Evolutionary conservation across 177 flowering plant genomes (phyloP), one percentile per base, ranked within the genome.

Genomic region (Vitis hybrid): DNA sequence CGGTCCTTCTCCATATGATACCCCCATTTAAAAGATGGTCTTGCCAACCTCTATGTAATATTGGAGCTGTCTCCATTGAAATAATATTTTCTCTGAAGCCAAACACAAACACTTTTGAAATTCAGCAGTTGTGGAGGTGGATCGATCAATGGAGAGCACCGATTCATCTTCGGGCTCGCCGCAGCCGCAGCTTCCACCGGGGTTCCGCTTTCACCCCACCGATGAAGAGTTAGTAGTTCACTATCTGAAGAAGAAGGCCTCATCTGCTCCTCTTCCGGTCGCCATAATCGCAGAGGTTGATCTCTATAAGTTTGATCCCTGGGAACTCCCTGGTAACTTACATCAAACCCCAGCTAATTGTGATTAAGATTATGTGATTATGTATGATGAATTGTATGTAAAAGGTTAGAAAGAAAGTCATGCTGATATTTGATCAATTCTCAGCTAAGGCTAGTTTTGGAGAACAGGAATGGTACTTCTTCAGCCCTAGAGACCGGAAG

Each of bases 391-490:
- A 28, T 28, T 28, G 31, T 28, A 28, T 28, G 31, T 28, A 28
- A 28, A 28, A 28, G 31, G 31, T 28, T 28, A 3, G 31, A 28
- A 28, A 28, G 31, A 28, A 28, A 28, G 31, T 0, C 31, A 28
- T 28, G 4, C 31, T 28, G 31, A 28, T 28, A 28, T 28, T 28
- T 38, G 9, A 38, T 38, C 47, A 38, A 38, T 59, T 82, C 49
- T 49, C 87, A 91, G 97, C 86, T 4, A 90, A 90, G 83, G 96
- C 97, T 0, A 78, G 83, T 52, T 94, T 92, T 69, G 98, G 97
- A 9, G 97, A 94, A 61, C 87, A 88, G 31, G 98, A 95, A 66
- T 92, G 97, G 98, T 95, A 92, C 64, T 95, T 95, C 69, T 95
- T 92, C 69, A 91, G 92, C 74, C 98, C 98, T 0, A 81, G 98